These are phyloP conservation scores for Cladophialophora psammophila DNA, from an alignment of 2,329 filamentous ascomycete genomes.

Conservation along the genomic window DNA sequence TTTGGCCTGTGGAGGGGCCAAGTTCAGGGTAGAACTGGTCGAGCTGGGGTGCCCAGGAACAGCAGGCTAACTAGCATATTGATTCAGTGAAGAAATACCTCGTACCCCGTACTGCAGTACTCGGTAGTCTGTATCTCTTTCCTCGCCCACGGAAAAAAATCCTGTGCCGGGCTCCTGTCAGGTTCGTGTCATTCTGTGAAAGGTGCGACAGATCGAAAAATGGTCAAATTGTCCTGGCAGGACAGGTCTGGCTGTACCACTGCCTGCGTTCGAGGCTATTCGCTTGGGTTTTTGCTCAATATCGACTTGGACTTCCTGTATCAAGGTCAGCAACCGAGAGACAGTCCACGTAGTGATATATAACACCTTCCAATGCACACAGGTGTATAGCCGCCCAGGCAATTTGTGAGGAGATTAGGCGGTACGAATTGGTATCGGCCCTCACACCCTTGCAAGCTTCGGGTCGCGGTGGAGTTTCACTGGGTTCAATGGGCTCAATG, in stretches of 20 bases:
- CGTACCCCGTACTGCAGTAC: no score
- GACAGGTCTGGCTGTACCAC: not conserved
- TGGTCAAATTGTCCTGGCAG: not conserved
- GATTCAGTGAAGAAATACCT: not conserved
- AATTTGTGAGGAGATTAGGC: slow-evolving; percentile 13
- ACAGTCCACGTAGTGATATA: slow-evolving; percentile 20
- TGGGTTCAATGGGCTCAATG: not conserved
- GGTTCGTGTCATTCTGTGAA: slow-evolving; percentile 8
- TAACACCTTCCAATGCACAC: slow-evolving; percentile 22
- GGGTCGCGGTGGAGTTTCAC: not conserved
- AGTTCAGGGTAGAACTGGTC: not conserved
- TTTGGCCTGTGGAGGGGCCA: not conserved
- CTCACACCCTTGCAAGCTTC: no score
- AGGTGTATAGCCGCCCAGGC: slow-evolving; percentile 16
- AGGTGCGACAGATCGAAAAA: slow-evolving; percentile 5
- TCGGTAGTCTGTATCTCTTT: not conserved
- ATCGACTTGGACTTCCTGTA: not conserved
- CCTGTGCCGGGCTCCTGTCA: not conserved
- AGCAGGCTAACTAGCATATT: not conserved
- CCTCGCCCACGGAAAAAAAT: not conserved
- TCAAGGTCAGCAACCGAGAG: slow-evolving; percentile 14
- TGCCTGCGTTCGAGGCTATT: not conserved
- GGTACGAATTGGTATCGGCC: not conserved
- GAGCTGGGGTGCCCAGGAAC: not conserved
- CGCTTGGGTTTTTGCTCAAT: not conserved